Percentiles rank a stretch among this genome's conserved stretches.
Conservation (phyloP, 2,329 filamentous ascomycete genomes). For the Cyclaneusma minus region DNA sequence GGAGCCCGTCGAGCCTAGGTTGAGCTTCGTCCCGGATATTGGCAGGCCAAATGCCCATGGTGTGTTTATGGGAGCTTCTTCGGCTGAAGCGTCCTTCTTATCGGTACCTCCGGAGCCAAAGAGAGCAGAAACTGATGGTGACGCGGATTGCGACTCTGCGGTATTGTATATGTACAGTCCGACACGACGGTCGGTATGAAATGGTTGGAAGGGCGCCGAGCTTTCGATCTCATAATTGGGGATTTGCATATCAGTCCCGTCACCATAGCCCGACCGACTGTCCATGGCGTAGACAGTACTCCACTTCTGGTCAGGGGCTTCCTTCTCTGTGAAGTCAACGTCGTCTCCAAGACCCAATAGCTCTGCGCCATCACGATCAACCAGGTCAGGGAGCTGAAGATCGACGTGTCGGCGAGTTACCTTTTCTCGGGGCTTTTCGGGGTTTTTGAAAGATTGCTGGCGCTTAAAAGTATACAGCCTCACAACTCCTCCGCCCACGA, state of each 20-base stretch:
- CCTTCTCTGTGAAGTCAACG: slow-evolving; percentile 14
- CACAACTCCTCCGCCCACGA: slow-evolving; percentile 46
- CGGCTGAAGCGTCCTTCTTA: slow-evolving; percentile 5
- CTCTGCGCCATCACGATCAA: slow-evolving; percentile 41
- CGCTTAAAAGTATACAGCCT: slow-evolving; percentile 36
- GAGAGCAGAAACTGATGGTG: slow-evolving; percentile 13
- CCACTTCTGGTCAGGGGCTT: slow-evolving; percentile 10
- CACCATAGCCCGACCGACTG: slow-evolving; percentile 21
- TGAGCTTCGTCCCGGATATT: slow-evolving; percentile 33
- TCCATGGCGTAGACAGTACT: slow-evolving; percentile 9
- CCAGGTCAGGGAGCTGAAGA: slow-evolving; percentile 46
- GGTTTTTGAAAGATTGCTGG: slow-evolving; percentile 34
- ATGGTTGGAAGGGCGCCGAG: slow-evolving; percentile 87
- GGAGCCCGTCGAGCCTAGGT: slow-evolving; percentile 30
- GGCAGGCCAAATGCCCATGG: slow-evolving; percentile 46
- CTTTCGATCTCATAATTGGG: slow-evolving; percentile 83
- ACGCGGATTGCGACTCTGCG: slow-evolving; percentile 6
- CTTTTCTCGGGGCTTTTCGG: slow-evolving; percentile 33
- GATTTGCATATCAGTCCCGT: slow-evolving; percentile 30
- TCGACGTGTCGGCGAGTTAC: slow-evolving; percentile 47
- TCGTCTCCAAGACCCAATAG: slow-evolving; percentile 31
- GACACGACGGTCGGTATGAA: slow-evolving; percentile 81
- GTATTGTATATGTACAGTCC: slow-evolving; percentile 51
- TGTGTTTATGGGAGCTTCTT: slow-evolving; percentile 7
- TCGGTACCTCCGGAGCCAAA: slow-evolving; percentile 11